These are phyloP conservation scores for Pichia kluyveri DNA, from an alignment of 805 yeast species.

Conservation along the genomic window DNA sequence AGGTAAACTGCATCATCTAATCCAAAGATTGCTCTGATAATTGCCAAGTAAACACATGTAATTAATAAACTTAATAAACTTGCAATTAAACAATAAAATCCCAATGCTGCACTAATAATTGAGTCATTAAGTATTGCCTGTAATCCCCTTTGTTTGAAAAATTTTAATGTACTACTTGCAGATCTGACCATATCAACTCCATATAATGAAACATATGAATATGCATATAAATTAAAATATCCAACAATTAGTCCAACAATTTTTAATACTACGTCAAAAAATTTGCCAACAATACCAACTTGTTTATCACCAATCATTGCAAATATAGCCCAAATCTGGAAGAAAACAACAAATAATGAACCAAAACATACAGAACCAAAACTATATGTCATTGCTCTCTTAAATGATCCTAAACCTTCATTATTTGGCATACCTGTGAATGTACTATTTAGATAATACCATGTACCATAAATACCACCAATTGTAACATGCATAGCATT, in stretches of 20 bases:
- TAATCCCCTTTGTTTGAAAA: constrained; percentile 68
- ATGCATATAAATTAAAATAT: constrained; percentile 73
- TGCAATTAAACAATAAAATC: constrained; percentile 60
- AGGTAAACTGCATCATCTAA: constrained; percentile 43
- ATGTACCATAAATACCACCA: constrained; percentile 83
- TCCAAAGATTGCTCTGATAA: constrained; percentile 63
- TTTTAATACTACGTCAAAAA: neutral
- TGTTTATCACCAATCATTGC: neutral
- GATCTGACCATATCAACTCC: constrained; percentile 68
- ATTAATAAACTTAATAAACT: constrained; percentile 38
- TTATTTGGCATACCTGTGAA: constrained; percentile 56
- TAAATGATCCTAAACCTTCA: constrained; percentile 74
- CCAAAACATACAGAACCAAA: constrained; percentile 90
- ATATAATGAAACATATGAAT: constrained; percentile 79
- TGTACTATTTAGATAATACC: constrained; percentile 65
- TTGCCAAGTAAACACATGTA: constrained; percentile 55
- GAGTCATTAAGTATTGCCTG: constrained; percentile 81
- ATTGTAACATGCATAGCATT: constrained; percentile 75
- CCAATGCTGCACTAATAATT: constrained; percentile 64
- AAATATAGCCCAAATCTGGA: constrained; percentile 47
- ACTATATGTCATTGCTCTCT: constrained; percentile 71
- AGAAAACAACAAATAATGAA: constrained; percentile 58
- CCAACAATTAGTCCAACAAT: constrained; percentile 7
- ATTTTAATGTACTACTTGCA: constrained; percentile 68
- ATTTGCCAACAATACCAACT: constrained; percentile 6